phyloP scores from a whole-genome alignment of 345 rosid genomes.

The Eucalyptus curtisii region DNA sequence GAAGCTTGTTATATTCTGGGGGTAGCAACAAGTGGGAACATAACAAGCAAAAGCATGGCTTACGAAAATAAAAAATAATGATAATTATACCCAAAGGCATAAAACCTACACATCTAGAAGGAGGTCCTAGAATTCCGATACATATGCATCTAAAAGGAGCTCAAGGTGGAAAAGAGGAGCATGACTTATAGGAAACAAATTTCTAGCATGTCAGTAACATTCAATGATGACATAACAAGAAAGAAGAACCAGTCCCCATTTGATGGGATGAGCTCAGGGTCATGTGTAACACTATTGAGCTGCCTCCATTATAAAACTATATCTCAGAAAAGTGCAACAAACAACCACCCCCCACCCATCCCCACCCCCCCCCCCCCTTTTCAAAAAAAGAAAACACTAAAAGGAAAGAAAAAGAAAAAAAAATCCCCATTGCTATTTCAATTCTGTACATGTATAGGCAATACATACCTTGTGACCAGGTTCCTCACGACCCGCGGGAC shows the following conservation, averaged over 20 bases:
- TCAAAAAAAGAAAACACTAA: background rate
- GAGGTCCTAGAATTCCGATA: background rate
- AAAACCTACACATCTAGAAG: background rate
- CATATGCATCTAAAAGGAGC: background rate
- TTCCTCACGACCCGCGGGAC: slow-evolving; percentile 56
- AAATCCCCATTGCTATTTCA: background rate
- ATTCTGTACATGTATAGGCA: background rate
- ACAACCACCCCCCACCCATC: background rate
- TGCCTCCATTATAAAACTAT: background rate
- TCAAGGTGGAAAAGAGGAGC: background rate
- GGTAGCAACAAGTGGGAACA: background rate
- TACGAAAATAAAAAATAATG: background rate
- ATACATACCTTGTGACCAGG: slow-evolving; percentile 64
- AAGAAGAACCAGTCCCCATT: background rate
- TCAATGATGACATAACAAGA: background rate
- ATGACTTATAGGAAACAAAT: background rate
- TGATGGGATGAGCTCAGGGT: background rate
- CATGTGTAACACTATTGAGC: background rate
- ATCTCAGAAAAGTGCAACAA: background rate
- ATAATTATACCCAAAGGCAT: background rate
- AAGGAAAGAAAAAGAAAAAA: background rate
- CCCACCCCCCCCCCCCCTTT: no score
- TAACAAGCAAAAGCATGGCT: background rate
- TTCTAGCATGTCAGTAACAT: background rate
- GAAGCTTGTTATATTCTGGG: background rate